Evolutionary conservation across 148 eudicot genomes (phyloP).

Genomic region (Spergularia bocconei): DNA sequence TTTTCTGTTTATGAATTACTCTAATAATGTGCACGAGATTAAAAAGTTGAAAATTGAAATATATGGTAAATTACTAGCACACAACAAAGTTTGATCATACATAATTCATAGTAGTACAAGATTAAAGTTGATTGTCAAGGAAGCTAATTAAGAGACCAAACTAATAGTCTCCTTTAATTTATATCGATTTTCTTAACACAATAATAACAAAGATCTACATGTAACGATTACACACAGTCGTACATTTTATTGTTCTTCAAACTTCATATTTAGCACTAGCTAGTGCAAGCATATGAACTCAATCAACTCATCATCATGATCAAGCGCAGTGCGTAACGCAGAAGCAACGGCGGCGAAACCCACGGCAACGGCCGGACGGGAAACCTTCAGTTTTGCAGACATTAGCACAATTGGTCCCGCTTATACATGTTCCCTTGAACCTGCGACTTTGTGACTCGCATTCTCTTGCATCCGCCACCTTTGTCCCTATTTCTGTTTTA

Average conservation of each 20-base stretch:
- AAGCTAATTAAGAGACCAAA: constrained; percentile 5
- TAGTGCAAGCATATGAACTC: no score
- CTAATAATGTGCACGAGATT: no score
- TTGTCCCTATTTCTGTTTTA: constrained; percentile 18
- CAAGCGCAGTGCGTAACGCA: constrained; percentile 21
- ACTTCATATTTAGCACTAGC: no score
- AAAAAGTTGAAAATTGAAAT: not conserved
- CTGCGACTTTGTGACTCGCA: constrained; percentile 27
- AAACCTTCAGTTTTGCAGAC: constrained; percentile 32
- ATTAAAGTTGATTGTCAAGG: no score
- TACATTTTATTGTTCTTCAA: no score
- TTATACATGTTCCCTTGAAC: constrained; percentile 27
- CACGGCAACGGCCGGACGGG: constrained; percentile 27
- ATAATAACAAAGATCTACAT: no score
- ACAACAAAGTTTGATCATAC: no score
- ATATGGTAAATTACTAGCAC: no score
- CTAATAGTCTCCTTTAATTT: constrained; percentile 4
- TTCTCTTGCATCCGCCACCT: constrained; percentile 28
- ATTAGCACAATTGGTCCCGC: constrained; percentile 29
- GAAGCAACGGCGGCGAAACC: constrained; percentile 33
- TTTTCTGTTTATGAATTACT: no score
- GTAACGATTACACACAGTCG: no score
- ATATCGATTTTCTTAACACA: not conserved
- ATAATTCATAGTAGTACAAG: no score
- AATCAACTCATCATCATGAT: no score